phyloP scores from a whole-genome alignment of 2,329 filamentous ascomycete species.

The Sphaerostilbella broomeana region DNA sequence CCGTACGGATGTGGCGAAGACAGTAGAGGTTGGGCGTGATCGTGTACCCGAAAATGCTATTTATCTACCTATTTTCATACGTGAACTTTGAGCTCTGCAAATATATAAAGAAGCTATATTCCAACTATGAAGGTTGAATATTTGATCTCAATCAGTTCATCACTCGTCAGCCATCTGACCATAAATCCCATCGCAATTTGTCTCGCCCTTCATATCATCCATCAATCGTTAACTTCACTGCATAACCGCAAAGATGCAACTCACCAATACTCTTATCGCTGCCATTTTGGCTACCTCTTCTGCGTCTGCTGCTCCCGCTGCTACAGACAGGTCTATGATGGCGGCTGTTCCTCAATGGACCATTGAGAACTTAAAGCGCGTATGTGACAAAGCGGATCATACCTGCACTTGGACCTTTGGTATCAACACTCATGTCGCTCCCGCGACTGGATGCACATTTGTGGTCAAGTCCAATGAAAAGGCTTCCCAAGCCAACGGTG shows the following conservation, averaged over 20 bases:
- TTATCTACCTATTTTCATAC: too few relatives aligned
- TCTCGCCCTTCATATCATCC: too few relatives aligned
- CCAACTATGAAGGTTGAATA: too few relatives aligned
- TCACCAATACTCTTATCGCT: constrained; percentile 34
- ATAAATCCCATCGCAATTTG: too few relatives aligned
- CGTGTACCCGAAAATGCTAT: too few relatives aligned
- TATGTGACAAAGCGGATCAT: constrained; percentile 33
- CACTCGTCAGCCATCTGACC: too few relatives aligned
- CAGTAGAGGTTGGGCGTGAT: too few relatives aligned
- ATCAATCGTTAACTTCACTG: background rate
- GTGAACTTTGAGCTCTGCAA: too few relatives aligned
- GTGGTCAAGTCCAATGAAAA: constrained; percentile 28
- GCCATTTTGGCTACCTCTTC: constrained; percentile 30
- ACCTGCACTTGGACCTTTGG: constrained; percentile 39
- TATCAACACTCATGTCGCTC: constrained; percentile 32
- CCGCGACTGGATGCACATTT: constrained; percentile 32
- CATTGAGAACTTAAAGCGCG: constrained; percentile 33
- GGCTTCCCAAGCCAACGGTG: constrained; percentile 33
- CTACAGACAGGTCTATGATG: constrained; percentile 33
- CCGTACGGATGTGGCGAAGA: too few relatives aligned
- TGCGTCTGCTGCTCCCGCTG: constrained; percentile 30
- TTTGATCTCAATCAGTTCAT: too few relatives aligned
- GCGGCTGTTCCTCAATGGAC: constrained; percentile 34
- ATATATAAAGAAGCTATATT: too few relatives aligned
- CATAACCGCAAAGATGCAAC: constrained; percentile 33